Conservation (phyloP, 768 basidiomycete genomes). For the Mycena polygramma region DNA sequence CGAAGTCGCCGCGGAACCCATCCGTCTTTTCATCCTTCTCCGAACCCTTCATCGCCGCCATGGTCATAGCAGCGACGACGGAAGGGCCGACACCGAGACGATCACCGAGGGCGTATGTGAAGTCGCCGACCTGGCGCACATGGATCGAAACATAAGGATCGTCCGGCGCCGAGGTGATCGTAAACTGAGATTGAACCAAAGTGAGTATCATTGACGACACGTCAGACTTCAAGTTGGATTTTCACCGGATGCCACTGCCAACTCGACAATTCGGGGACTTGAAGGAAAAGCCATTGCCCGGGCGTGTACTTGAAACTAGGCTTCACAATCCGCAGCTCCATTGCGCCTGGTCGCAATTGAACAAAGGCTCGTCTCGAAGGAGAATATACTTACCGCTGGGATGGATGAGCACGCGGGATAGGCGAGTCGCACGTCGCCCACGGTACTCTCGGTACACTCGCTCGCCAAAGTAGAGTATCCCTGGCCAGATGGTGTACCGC, state of each 20-base stretch:
- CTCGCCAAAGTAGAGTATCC: constrained; percentile 90
- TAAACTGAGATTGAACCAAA: constrained; percentile 68
- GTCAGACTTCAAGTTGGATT: constrained; percentile 44
- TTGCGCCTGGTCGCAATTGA: constrained; percentile 72
- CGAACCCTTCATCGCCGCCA: constrained; percentile 79
- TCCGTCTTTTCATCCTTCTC: constrained; percentile 70
- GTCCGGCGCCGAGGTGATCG: constrained; percentile 94
- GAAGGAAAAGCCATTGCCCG: constrained; percentile 93
- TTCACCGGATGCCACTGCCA: constrained; percentile 94
- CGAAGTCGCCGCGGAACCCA: constrained; percentile 79
- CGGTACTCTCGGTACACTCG: constrained; percentile 88
- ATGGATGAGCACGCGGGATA: constrained; percentile 90
- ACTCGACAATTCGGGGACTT: constrained; percentile 86
- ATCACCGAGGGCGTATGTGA: constrained; percentile 85
- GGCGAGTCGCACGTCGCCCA: constrained; percentile 78
- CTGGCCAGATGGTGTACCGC: constrained; percentile 94
- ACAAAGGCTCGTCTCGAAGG: not conserved
- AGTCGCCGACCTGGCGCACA: constrained; percentile 94
- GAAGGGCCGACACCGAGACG: constrained; percentile 86
- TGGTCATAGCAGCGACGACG: constrained; percentile 84
- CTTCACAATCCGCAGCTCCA: constrained; percentile 94
- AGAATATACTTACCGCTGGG: constrained; percentile 71
- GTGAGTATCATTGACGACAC: constrained; percentile 17
- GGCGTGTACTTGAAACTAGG: constrained; percentile 92
- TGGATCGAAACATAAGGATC: constrained; percentile 94